A percentile compares a stretch with the other conserved stretches of the same genome.
phyloP scores from a whole-genome alignment of 2,329 filamentous ascomycete species.

The Fusarium veterinarium region DNA sequence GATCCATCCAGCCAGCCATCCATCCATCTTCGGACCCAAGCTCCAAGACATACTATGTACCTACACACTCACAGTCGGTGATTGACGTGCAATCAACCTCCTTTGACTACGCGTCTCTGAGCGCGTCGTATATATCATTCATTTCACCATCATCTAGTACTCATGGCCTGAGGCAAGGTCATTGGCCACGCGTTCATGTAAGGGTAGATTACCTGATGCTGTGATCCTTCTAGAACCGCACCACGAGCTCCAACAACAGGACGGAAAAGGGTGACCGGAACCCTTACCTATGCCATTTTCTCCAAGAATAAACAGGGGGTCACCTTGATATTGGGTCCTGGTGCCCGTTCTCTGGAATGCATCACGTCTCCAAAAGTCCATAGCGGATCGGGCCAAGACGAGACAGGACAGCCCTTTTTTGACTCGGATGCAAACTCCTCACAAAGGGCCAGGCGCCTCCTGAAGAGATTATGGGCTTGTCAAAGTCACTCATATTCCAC shows the following conservation, averaged over 20 bases:
- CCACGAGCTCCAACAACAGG: conserved; percentile 31
- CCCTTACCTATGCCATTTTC: conserved; percentile 1
- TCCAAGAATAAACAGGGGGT: conserved; percentile 34
- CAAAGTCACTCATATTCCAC: conserved; percentile 43
- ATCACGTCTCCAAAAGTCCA: conserved; percentile 22
- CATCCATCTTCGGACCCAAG: conserved; percentile 3
- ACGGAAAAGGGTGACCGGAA: conserved; percentile 9
- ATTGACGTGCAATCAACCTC: conserved; percentile 23
- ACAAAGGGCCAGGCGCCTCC: conserved; percentile 31
- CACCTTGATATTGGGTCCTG: conserved; percentile 8
- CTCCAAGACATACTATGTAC: background rate
- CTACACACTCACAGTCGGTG: background rate
- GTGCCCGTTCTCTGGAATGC: conserved; percentile 33
- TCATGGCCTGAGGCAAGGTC: conserved; percentile 10
- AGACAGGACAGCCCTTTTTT: conserved; percentile 26
- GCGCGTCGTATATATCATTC: conserved; percentile 24
- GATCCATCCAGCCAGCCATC: conserved; percentile 23
- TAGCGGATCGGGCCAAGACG: conserved; percentile 25
- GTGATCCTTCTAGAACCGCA: conserved; percentile 38
- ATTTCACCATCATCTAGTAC: conserved; percentile 28
- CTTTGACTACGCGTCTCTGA: conserved; percentile 24
- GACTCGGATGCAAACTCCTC: conserved; percentile 13
- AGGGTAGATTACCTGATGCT: conserved; percentile 40
- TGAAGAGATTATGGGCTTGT: conserved; percentile 29
- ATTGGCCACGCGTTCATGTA: conserved; percentile 38